phyloP scores from a whole-genome alignment of 257 asterid genomes.

The Paulownia fortunei region DNA sequence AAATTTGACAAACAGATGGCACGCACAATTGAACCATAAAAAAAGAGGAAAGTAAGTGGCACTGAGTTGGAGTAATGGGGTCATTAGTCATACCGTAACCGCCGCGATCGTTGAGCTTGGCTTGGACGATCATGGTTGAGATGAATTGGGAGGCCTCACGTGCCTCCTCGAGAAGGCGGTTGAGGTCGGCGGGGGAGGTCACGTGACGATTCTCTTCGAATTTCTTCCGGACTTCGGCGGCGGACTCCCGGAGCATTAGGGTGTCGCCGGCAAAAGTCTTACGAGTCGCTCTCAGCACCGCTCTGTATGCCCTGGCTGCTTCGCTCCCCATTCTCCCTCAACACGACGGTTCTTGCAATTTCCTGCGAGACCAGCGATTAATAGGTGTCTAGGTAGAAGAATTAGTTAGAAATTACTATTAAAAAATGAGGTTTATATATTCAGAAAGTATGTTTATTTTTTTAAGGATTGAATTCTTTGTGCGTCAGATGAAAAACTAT shows the following conservation, averaged over 20 bases:
- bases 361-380: background rate
- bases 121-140: slow-evolving; percentile 90
- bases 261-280: slow-evolving; percentile 88
- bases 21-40: slow-evolving; percentile 13
- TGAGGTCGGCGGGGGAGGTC: slow-evolving; percentile 71
- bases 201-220: slow-evolving; percentile 91
- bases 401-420: background rate
- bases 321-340: slow-evolving; percentile 61
- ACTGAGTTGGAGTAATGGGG: background rate
- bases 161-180: slow-evolving; percentile 79
- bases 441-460: background rate
- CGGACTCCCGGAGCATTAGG: slow-evolving; percentile 85
- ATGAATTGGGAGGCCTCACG: slow-evolving; percentile 90
- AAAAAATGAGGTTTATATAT: too few relatives aligned
- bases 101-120: slow-evolving; percentile 87
- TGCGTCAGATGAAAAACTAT: too few relatives aligned
- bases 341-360: slow-evolving; percentile 28
- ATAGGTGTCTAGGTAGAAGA: background rate
- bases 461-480: too few relatives aligned
- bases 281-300: slow-evolving; percentile 81
- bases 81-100: slow-evolving; percentile 65
- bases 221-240: slow-evolving; percentile 83
- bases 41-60: background rate
- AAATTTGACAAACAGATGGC: slow-evolving; percentile 52
- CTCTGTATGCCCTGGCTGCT: slow-evolving; percentile 78